Evolutionary conservation across 176 grass and related monocot genomes (phyloP).

Genomic region (Carex scoparia): DNA sequence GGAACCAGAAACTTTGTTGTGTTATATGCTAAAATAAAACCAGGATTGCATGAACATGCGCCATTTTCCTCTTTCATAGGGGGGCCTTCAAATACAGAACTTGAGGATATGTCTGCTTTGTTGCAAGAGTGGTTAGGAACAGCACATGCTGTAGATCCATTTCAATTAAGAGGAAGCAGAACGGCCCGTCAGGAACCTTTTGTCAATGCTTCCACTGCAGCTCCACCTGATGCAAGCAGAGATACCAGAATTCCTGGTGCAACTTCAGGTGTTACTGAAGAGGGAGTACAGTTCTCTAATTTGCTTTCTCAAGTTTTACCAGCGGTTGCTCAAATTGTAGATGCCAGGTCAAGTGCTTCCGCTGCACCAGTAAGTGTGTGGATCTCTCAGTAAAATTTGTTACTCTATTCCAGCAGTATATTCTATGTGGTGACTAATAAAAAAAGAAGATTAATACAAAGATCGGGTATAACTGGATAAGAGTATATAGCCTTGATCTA

Average conservation of each 20-base stretch:
- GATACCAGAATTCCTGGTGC: constrained; percentile 13
- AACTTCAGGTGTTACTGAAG: constrained; percentile 42
- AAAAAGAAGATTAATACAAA: neutral
- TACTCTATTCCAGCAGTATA: neutral
- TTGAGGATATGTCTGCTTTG: constrained; percentile 1
- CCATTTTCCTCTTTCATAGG: neutral
- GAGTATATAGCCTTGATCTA: neutral
- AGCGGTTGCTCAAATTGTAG: constrained; percentile 54
- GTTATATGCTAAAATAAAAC: neutral
- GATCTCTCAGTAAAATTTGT: constrained; percentile 15
- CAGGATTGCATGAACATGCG: neutral
- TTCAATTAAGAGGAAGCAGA: constrained; percentile 27
- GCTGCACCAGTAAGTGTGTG: constrained; percentile 27
- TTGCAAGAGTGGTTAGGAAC: constrained; percentile 21
- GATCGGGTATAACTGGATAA: neutral
- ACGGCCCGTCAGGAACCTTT: constrained; percentile 40
- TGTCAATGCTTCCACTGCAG: constrained; percentile 29
- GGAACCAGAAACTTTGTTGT: neutral
- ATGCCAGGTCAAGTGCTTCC: constrained; percentile 31
- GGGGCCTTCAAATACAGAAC: neutral
- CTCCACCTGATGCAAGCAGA: constrained; percentile 32
- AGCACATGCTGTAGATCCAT: neutral
- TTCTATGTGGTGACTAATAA: neutral
- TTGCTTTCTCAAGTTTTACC: constrained; percentile 83
- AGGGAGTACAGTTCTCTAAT: constrained; percentile 67